Conservation (phyloP, 169 alveolate species). For the Condylostoma magnum region DNA sequence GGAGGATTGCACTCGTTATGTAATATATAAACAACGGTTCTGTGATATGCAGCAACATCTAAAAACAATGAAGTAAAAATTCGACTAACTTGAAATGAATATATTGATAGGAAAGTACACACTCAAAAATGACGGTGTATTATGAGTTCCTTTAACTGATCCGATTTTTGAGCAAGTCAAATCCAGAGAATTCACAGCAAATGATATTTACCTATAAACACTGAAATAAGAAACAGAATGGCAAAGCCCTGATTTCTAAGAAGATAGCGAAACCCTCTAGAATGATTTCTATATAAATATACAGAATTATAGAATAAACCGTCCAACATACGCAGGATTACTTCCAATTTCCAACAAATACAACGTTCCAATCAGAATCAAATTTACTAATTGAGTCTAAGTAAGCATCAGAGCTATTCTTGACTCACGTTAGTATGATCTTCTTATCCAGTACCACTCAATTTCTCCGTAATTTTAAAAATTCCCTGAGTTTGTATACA, state of each 20-base stretch:
- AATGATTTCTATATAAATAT: not conserved
- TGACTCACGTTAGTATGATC: conserved; percentile 52
- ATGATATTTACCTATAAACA: not conserved
- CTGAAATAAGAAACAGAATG: not conserved
- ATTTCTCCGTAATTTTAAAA: conserved; percentile 1
- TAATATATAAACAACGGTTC: too few relatives aligned
- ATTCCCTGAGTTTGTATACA: conserved; percentile 49
- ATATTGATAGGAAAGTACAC: not conserved
- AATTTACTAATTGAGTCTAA: conserved; percentile 38
- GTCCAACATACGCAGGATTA: conserved; percentile 14
- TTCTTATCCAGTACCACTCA: conserved; percentile 15
- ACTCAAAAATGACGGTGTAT: not conserved
- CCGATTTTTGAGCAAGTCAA: not conserved
- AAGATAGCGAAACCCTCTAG: not conserved
- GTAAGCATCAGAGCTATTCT: conserved; percentile 46
- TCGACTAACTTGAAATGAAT: not conserved
- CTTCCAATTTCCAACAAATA: not conserved
- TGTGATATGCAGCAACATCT: too few relatives aligned
- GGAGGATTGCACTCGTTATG: too few relatives aligned
- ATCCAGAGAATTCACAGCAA: too few relatives aligned
- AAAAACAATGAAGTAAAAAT: not conserved
- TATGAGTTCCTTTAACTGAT: not conserved
- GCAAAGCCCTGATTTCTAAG: not conserved
- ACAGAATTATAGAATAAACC: not conserved
- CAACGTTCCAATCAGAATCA: not conserved